These are phyloP conservation scores for Colletotrichum sp. DNA, from an alignment of 2,329 filamentous ascomycete genomes.

Conservation along the genomic window DNA sequence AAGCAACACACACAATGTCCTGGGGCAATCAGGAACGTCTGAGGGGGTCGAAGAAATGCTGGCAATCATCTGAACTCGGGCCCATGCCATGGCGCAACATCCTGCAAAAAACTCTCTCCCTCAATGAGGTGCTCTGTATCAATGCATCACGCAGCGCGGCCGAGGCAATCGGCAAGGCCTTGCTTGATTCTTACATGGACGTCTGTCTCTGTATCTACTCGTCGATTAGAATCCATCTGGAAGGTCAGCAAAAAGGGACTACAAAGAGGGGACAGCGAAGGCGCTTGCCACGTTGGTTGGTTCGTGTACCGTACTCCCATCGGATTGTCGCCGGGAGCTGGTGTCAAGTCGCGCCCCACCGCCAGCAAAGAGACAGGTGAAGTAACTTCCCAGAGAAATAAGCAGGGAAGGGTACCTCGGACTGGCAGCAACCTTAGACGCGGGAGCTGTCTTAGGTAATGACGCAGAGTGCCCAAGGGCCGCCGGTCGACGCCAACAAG, in stretches of 20 bases:
- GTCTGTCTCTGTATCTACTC: neutral
- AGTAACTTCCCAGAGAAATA: neutral
- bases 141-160: neutral
- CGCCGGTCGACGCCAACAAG: neutral
- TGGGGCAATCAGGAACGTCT: neutral
- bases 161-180: neutral
- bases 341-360: neutral
- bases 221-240: neutral
- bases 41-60: neutral
- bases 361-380: neutral
- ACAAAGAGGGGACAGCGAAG: neutral
- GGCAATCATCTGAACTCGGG: conserved; percentile 1
- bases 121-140: neutral
- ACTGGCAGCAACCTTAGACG: neutral
- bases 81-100: neutral
- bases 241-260: neutral
- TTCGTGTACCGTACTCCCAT: neutral
- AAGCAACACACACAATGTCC: neutral
- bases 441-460: neutral
- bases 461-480: neutral
- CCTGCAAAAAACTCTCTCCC: conserved; percentile 1
- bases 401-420: neutral
- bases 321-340: neutral
- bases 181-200: neutral
- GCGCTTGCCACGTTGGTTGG: neutral